Evolutionary conservation across 306 rosid species (phyloP).

Genomic region (Neltuma alba): DNA sequence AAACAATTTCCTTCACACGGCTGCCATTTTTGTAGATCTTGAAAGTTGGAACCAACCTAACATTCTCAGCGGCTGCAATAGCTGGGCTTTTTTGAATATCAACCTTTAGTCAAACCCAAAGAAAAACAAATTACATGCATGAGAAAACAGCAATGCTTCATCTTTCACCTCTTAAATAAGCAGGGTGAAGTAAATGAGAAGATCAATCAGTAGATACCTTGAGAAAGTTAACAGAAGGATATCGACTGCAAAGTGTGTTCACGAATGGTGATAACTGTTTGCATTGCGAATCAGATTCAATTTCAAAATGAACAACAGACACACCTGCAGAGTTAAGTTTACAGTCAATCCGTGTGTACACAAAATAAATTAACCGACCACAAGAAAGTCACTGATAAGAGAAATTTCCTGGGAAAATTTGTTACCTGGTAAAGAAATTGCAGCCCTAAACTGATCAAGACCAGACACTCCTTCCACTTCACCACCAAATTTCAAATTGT

Average conservation of each 20-base stretch:
- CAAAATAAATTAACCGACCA: background rate
- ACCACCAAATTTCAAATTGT: slow-evolving; percentile 82
- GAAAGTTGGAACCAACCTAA: slow-evolving; percentile 90
- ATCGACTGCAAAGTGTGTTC: slow-evolving; percentile 72
- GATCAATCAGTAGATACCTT: slow-evolving; percentile 52
- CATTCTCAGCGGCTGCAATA: slow-evolving; percentile 72
- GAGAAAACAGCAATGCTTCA: slow-evolving; percentile 19
- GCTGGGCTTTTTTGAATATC: slow-evolving; percentile 63
- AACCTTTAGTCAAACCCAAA: slow-evolving; percentile 59
- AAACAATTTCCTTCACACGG: slow-evolving; percentile 79
- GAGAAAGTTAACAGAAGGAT: slow-evolving; percentile 88
- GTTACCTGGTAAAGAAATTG: slow-evolving; percentile 74
- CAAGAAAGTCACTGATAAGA: slow-evolving; percentile 6
- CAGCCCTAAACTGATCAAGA: slow-evolving; percentile 81
- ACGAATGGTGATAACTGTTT: slow-evolving; percentile 80
- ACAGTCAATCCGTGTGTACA: slow-evolving; percentile 9
- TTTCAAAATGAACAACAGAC: slow-evolving; percentile 82
- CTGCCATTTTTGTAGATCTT: slow-evolving; percentile 92
- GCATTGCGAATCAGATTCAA: slow-evolving; percentile 66
- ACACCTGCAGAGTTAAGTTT: slow-evolving; percentile 55
- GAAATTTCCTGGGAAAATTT: background rate
- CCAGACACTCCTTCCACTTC: slow-evolving; percentile 86
- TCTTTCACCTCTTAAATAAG: background rate
- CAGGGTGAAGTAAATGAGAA: background rate
- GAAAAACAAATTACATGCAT: slow-evolving; percentile 17